Evolutionary conservation across 75 land plant species (phyloP), one percentile per base, ranked within the genome.

Genomic region (Adiantum capillusveneris): DNA sequence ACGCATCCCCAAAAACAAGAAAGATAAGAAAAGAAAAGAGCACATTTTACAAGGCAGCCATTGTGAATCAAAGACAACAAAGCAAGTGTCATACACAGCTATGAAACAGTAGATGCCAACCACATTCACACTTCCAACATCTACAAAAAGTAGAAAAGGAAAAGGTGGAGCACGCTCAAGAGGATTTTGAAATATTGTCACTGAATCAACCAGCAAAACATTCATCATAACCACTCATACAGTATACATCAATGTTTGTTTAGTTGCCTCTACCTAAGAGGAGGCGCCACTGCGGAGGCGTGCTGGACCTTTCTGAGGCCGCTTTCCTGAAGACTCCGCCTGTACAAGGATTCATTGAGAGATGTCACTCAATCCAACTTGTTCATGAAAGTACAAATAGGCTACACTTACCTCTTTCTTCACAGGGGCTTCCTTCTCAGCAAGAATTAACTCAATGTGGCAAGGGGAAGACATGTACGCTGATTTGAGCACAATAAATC

Each of bases 401-500:
- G 9, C 12, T 18, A 0, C n/a, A 52, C 16, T 49, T 34, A 84
- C 96, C 96, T 90, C 96, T 50, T 84, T 86, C 61, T 87, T 87
- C 1, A 91, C 93, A 0, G 88, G 70, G 39, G 84, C 89, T 66
- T 88, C 94, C 62, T 92, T 88, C 73, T 92, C 97, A 12, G 97
- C 88, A 46, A 92, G 54, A 29, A 78, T 78, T 77, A 92, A 55
- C 70, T 92, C 97, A 49, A 92, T 92, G 56, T 92, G 97, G 59
- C 97, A 92, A 6, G 97, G 97, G 31, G 86, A 82, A 13, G 97
- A 92, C 97, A 92, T 92, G 59, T 92, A 92, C 25, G 97, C 97
- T 91, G 82, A 28, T 5, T 34, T 5, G 37, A 27, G 45, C 1
- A 1, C 16, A 21, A 58, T 25, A 61, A 0, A 29, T 29, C 0